phyloP scores from a whole-genome alignment of 768 basidiomycete species.

The Tylopilus sp. region DNA sequence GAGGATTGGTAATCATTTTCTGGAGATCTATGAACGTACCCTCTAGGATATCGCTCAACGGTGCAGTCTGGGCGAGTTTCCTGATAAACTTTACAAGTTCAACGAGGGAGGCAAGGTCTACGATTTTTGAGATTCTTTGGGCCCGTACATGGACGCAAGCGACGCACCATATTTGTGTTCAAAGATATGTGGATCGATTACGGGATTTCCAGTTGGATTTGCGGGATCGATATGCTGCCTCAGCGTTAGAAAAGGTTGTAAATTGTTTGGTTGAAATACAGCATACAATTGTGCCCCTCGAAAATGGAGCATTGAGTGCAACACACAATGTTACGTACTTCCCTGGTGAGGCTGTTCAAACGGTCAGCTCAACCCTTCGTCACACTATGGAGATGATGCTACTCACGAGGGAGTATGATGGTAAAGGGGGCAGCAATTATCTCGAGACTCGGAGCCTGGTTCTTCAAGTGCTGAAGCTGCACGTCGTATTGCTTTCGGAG shows the following conservation, averaged over 20 bases:
- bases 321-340: background rate
- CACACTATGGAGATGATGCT: too few relatives aligned
- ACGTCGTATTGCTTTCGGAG: conserved; percentile 3
- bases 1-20: background rate
- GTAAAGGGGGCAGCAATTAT: background rate
- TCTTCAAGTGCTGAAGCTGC: conserved; percentile 1
- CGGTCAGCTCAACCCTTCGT: too few relatives aligned
- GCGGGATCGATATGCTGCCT: background rate
- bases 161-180: background rate
- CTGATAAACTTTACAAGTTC: background rate
- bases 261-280: background rate
- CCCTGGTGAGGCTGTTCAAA: background rate
- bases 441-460: conserved; percentile 1
- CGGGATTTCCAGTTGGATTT: background rate
- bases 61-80: conserved; percentile 1
- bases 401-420: too few relatives aligned
- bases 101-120: background rate
- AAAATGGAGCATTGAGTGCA: conserved; percentile 1
- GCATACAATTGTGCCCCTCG: background rate
- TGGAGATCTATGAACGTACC: background rate
- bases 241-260: background rate
- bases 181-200: conserved; percentile 1
- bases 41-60: background rate
- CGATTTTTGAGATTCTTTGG: background rate
- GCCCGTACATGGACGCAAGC: too few relatives aligned